Percentiles rank a stretch among this genome's conserved stretches.
These are phyloP conservation scores for Pythium rishiriense DNA, from an alignment of 352 stramenopile species.

Conservation along the genomic window DNA sequence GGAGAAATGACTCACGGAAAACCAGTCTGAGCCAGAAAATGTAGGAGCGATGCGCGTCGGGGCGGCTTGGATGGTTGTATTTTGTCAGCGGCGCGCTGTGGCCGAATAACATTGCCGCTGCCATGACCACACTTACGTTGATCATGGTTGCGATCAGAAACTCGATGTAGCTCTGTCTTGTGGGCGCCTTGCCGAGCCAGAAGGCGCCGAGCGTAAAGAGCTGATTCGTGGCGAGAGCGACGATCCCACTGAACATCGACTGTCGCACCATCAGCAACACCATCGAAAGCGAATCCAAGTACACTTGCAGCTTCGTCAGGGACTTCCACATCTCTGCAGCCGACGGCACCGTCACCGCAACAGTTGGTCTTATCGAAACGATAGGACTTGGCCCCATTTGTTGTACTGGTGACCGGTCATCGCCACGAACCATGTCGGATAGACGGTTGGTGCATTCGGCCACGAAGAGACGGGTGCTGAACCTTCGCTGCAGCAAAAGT, in stretches of 20 bases:
- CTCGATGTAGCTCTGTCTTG: not conserved
- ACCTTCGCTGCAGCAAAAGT: no score
- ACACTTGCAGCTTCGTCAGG: not conserved
- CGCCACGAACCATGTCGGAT: no score
- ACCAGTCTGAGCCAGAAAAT: slow-evolving; percentile 9
- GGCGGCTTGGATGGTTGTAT: slow-evolving; percentile 2
- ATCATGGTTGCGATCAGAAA: slow-evolving; percentile 15
- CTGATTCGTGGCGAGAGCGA: slow-evolving; percentile 6
- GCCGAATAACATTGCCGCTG: not conserved
- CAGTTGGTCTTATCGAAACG: no score
- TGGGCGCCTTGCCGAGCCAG: slow-evolving; percentile 3
- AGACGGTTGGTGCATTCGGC: no score
- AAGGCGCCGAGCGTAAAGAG: slow-evolving; percentile 17
- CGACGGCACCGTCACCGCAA: not conserved
- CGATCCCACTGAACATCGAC: slow-evolving; percentile 5
- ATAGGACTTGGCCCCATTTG: no score
- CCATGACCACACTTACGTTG: slow-evolving; percentile 8
- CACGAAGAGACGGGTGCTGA: no score
- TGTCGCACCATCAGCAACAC: slow-evolving; percentile 8
- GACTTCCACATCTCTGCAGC: not conserved
- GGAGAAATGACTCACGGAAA: not conserved
- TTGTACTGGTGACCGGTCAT: no score
- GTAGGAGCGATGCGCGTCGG: not conserved
- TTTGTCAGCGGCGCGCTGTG: not conserved
- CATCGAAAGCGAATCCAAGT: slow-evolving; percentile 7